phyloP scores from a whole-genome alignment of 441 rosid genomes.

The Euphorbia schlechtendalii region DNA sequence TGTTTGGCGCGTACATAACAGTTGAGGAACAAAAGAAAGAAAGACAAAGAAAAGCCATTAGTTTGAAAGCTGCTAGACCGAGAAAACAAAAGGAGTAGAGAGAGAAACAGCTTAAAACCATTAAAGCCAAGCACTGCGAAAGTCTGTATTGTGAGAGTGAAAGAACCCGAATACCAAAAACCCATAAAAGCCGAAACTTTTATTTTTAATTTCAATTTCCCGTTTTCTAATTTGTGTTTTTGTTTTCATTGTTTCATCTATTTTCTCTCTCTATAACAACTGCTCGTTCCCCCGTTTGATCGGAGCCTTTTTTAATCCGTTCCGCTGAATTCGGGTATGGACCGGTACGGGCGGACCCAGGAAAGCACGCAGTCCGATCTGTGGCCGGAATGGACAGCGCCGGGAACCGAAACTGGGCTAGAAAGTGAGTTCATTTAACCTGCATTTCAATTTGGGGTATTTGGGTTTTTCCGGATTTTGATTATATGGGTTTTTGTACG shows the following conservation, averaged over 20 bases:
- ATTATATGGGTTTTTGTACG: constrained; percentile 14
- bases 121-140: not conserved
- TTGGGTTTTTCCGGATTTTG: constrained; percentile 10
- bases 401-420: constrained; percentile 55
- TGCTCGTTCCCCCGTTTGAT: constrained; percentile 17
- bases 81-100: not conserved
- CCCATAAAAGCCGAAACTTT: not conserved
- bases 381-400: constrained; percentile 55
- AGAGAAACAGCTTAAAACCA: not conserved
- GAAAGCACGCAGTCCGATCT: constrained; percentile 72
- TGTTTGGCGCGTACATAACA: constrained; percentile 70
- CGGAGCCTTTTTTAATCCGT: constrained; percentile 21
- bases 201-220: not conserved
- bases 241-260: constrained; percentile 3
- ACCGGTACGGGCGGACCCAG: constrained; percentile 59
- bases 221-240: not conserved
- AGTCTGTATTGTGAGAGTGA: not conserved
- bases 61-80: constrained; percentile 7
- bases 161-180: not conserved
- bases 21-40: constrained; percentile 16
- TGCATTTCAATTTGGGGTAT: constrained; percentile 15
- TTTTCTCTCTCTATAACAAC: constrained; percentile 17
- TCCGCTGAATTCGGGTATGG: constrained; percentile 42
- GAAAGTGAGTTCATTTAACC: constrained; percentile 44
- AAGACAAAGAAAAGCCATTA: constrained; percentile 13